Evolutionary conservation across 768 basidiomycete genomes (phyloP).

Genomic region (Leucosporidium scottii): DNA sequence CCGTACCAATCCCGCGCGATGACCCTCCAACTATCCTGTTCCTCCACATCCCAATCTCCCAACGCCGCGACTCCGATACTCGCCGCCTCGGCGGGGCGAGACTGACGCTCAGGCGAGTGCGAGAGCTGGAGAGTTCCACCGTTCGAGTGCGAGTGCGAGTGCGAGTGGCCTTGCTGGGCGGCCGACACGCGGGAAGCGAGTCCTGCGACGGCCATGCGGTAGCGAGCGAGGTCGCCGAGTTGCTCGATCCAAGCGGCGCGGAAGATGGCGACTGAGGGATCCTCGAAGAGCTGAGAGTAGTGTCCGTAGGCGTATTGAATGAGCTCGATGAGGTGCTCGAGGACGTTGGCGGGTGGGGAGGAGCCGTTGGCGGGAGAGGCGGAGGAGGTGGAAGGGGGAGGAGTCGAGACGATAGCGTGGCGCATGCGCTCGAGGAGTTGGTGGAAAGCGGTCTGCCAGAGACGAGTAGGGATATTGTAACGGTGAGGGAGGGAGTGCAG

Average conservation of each 20-base stretch:
- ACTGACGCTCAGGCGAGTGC: neutral
- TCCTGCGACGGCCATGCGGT: constrained; percentile 90
- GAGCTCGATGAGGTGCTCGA: constrained; percentile 89
- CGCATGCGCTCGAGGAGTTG: constrained; percentile 84
- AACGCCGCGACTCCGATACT: constrained; percentile 80
- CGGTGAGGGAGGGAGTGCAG: constrained; percentile 82
- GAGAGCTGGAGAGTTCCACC: neutral
- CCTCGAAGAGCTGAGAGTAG: constrained; percentile 82
- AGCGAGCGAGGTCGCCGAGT: constrained; percentile 88
- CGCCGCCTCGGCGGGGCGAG: constrained; percentile 16
- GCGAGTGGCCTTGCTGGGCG: neutral
- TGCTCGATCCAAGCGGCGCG: constrained; percentile 88
- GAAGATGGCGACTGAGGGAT: constrained; percentile 62
- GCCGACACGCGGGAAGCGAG: constrained; percentile 30
- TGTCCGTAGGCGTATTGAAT: constrained; percentile 93
- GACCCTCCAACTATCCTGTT: constrained; percentile 79
- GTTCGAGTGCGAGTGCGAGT: no score
- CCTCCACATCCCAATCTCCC: constrained; percentile 72
- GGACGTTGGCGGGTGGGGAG: constrained; percentile 48
- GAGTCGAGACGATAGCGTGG: constrained; percentile 59
- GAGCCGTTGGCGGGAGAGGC: neutral
- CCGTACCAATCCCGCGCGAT: constrained; percentile 92
- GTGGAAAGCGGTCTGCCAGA: constrained; percentile 89
- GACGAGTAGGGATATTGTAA: constrained; percentile 87
- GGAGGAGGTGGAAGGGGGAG: constrained; percentile 41